These are phyloP conservation scores for Kwoniella dendrophila DNA, from an alignment of 768 basidiomycete species.

Conservation along the genomic window DNA sequence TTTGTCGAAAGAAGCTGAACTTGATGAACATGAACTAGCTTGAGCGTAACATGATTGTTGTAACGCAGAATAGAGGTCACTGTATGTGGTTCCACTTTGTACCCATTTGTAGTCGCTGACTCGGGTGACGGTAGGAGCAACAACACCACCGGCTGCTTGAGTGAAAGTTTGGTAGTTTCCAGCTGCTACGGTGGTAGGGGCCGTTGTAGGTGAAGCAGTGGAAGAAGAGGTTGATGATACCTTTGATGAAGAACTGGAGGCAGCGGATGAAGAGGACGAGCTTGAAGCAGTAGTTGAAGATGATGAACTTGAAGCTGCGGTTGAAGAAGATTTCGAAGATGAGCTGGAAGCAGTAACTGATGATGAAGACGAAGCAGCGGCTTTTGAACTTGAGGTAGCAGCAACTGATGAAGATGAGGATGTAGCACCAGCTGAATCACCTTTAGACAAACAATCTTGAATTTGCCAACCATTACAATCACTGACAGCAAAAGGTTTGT, in stretches of 20 bases:
- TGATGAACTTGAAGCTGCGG: slow-evolving; percentile 1
- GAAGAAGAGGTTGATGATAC: slow-evolving; percentile 10
- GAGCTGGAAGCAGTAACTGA: slow-evolving; percentile 8
- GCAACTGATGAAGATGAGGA: slow-evolving; percentile 2
- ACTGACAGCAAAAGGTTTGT: slow-evolving; percentile 10
- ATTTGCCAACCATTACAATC: slow-evolving; percentile 18
- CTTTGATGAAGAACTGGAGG: neutral
- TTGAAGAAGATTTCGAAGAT: slow-evolving; percentile 1
- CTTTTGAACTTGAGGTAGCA: neutral
- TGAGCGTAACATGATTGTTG: slow-evolving; percentile 30
- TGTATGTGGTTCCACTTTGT: slow-evolving; percentile 15
- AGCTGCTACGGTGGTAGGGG: slow-evolving; percentile 10
- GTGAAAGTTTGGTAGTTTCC: slow-evolving; percentile 27
- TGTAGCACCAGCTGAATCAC: slow-evolving; percentile 1
- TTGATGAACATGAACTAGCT: slow-evolving; percentile 22
- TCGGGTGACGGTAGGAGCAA: slow-evolving; percentile 24
- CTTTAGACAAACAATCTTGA: slow-evolving; percentile 15
- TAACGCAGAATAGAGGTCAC: slow-evolving; percentile 23
- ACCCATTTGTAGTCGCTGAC: slow-evolving; percentile 10
- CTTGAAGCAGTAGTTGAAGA: neutral
- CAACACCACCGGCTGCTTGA: slow-evolving; percentile 27
- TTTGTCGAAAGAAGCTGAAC: slow-evolving; percentile 18
- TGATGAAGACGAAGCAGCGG: neutral
- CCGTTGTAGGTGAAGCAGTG: slow-evolving; percentile 9
- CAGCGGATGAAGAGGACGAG: slow-evolving; percentile 1